Evolutionary conservation across 2,329 filamentous ascomycete species (phyloP).

Genomic region (Fusarium hostae): DNA sequence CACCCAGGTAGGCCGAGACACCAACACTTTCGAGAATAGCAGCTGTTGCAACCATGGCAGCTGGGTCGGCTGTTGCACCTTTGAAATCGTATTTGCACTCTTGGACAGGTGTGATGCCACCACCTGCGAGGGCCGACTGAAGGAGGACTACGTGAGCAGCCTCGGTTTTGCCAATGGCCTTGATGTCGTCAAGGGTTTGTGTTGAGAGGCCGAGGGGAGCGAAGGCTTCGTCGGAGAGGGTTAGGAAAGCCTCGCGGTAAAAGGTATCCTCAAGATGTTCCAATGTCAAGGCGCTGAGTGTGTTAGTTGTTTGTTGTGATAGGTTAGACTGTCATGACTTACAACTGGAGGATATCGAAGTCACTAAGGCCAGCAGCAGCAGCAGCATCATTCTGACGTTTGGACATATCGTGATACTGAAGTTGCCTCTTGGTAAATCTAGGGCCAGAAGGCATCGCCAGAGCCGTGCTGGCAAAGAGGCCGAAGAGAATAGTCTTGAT

Average conservation of each 20-base stretch:
- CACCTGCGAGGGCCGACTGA: slow-evolving; percentile 60
- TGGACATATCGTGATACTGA: slow-evolving; percentile 59
- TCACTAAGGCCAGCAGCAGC: slow-evolving; percentile 60
- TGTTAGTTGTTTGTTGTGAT: not conserved
- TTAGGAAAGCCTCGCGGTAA: slow-evolving; percentile 76
- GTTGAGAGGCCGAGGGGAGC: slow-evolving; percentile 55
- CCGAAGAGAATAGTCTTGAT: slow-evolving; percentile 57
- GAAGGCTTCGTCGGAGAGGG: slow-evolving; percentile 74
- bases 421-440: slow-evolving; percentile 58
- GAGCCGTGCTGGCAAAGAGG: slow-evolving; percentile 57
- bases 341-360: slow-evolving; percentile 70
- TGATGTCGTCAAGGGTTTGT: slow-evolving; percentile 59
- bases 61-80: slow-evolving; percentile 74
- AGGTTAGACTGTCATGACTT: slow-evolving; percentile 42
- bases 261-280: slow-evolving; percentile 80
- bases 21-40: slow-evolving; percentile 78
- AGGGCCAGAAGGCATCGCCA: slow-evolving; percentile 59
- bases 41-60: slow-evolving; percentile 75
- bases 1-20: slow-evolving; percentile 79
- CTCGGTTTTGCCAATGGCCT: slow-evolving; percentile 72
- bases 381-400: slow-evolving; percentile 62
- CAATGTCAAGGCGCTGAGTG: slow-evolving; percentile 68
- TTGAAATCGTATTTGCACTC: slow-evolving; percentile 80
- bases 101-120: slow-evolving; percentile 72
- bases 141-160: slow-evolving; percentile 55